Evolutionary conservation across 805 yeast species (phyloP).

Genomic region (Grigorovia humatica): DNA sequence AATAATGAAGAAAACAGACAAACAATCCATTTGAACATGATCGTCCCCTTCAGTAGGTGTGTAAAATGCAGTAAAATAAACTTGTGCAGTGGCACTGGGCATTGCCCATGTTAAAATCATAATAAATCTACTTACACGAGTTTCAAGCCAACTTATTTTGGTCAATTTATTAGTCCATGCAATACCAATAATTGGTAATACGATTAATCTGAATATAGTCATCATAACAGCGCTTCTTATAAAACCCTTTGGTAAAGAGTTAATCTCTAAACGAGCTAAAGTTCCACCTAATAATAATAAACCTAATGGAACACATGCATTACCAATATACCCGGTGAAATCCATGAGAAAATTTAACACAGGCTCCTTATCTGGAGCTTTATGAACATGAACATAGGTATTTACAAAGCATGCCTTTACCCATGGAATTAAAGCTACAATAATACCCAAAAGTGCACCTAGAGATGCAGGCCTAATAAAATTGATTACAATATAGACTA

Average conservation of each 20-base stretch:
- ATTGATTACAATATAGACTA: conserved; percentile 35
- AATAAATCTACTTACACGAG: conserved; percentile 55
- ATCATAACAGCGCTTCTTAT: conserved; percentile 49
- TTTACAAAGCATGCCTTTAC: conserved; percentile 56
- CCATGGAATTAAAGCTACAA: conserved; percentile 81
- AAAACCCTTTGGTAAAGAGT: conserved; percentile 50
- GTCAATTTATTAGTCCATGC: conserved; percentile 53
- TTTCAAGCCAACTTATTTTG: conserved; percentile 52
- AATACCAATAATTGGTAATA: conserved; percentile 74
- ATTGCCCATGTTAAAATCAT: conserved; percentile 65
- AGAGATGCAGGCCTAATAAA: conserved; percentile 63
- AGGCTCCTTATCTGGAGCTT: conserved; percentile 80
- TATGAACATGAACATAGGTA: conserved; percentile 40
- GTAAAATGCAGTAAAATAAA: conserved; percentile 81
- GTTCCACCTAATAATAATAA: conserved; percentile 78
- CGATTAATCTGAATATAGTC: conserved; percentile 46
- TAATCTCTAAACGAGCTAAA: conserved; percentile 60
- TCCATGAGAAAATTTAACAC: conserved; percentile 82
- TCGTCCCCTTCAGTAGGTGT: conserved; percentile 49
- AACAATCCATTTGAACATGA: conserved; percentile 61
- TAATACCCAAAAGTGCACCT: conserved; percentile 53
- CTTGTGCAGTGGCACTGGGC: conserved; percentile 82
- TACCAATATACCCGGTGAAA: conserved; percentile 66
- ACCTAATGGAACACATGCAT: conserved; percentile 85
- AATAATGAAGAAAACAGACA: conserved; percentile 57